Conservation (phyloP, 192 early-diverging fungal genomes). For the Podila horticola region DNA sequence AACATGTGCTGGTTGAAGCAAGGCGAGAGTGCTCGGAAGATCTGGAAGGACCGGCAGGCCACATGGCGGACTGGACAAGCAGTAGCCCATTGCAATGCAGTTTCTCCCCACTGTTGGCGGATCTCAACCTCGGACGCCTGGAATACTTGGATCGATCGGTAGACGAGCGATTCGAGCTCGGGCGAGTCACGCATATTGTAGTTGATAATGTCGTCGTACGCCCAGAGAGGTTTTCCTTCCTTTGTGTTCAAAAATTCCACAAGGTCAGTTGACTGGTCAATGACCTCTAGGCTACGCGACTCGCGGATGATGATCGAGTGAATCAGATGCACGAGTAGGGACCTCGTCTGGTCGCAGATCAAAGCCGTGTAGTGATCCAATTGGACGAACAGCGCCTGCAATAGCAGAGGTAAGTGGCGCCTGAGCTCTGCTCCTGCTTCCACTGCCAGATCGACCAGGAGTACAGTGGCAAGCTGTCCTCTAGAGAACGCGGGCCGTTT, state of each 20-base stretch:
- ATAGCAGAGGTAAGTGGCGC: constrained; percentile 73
- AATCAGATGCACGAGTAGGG: constrained; percentile 80
- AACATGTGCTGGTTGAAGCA: constrained; percentile 78
- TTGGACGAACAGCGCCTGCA: constrained; percentile 84
- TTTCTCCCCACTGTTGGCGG: constrained; percentile 80
- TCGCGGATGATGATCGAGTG: constrained; percentile 75
- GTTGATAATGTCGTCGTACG: constrained; percentile 80
- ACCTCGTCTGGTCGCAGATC: constrained; percentile 79
- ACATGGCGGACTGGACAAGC: constrained; percentile 85
- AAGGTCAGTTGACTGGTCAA: constrained; percentile 54
- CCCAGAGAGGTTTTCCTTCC: constrained; percentile 83
- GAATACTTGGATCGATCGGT: constrained; percentile 61
- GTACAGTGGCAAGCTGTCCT: constrained; percentile 80
- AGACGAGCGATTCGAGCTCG: constrained; percentile 62
- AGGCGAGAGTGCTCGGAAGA: constrained; percentile 78
- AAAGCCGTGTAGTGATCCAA: constrained; percentile 82
- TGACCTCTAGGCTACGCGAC: constrained; percentile 63
- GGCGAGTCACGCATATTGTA: constrained; percentile 54
- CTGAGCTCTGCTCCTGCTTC: constrained; percentile 74
- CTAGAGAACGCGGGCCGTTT: constrained; percentile 77
- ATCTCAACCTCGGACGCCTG: constrained; percentile 58
- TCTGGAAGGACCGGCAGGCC: constrained; percentile 89
- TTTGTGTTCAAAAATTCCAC: constrained; percentile 63
- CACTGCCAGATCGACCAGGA: constrained; percentile 83
- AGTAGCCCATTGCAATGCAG: constrained; percentile 85